A percentile compares a stretch with the other conserved stretches of the same genome.
These are phyloP conservation scores for Podospora sp. DNA, from an alignment of 495 filamentous ascomycete genomes.

Conservation along the genomic window DNA sequence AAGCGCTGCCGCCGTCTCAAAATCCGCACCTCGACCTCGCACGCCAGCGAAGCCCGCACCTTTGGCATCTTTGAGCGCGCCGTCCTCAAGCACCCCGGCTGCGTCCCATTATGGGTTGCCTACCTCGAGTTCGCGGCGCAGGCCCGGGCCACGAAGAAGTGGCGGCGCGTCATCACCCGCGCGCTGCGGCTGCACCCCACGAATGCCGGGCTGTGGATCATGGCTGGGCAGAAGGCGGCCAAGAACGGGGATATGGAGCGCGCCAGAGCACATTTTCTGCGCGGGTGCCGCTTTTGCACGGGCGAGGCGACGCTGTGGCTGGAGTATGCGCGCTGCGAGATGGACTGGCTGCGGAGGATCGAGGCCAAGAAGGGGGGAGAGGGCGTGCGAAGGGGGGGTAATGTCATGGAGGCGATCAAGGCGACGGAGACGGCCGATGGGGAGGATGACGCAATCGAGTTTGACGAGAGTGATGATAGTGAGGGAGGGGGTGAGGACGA, in stretches of 20 bases:
- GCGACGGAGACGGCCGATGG: conserved; percentile 37
- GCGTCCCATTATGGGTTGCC: conserved; percentile 84
- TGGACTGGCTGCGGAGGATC: conserved; percentile 86
- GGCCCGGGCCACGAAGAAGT: conserved; percentile 77
- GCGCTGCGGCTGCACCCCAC: conserved; percentile 83
- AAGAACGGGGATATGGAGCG: conserved; percentile 79
- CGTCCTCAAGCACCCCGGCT: conserved; percentile 82
- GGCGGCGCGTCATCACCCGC: conserved; percentile 72
- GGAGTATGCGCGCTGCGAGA: conserved; percentile 88
- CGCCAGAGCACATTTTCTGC: conserved; percentile 79
- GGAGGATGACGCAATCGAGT: conserved; percentile 33
- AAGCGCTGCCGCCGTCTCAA: conserved; percentile 81
- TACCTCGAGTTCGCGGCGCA: conserved; percentile 81
- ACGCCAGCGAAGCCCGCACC: conserved; percentile 76
- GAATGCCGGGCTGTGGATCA: conserved; percentile 82
- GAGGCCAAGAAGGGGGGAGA: conserved; percentile 72
- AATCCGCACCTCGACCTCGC: conserved; percentile 60
- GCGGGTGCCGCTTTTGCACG: conserved; percentile 86
- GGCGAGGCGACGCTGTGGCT: conserved; percentile 73
- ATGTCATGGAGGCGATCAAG: conserved; percentile 43
- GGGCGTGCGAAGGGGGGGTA: conserved; percentile 41
- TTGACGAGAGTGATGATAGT: conserved; percentile 47
- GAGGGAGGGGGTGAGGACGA: conserved; percentile 47
- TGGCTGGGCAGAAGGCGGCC: conserved; percentile 78
- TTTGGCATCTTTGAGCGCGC: conserved; percentile 88